phyloP scores from a whole-genome alignment of 2,329 filamentous ascomycete genomes.

The Aspergillus fischeri region DNA sequence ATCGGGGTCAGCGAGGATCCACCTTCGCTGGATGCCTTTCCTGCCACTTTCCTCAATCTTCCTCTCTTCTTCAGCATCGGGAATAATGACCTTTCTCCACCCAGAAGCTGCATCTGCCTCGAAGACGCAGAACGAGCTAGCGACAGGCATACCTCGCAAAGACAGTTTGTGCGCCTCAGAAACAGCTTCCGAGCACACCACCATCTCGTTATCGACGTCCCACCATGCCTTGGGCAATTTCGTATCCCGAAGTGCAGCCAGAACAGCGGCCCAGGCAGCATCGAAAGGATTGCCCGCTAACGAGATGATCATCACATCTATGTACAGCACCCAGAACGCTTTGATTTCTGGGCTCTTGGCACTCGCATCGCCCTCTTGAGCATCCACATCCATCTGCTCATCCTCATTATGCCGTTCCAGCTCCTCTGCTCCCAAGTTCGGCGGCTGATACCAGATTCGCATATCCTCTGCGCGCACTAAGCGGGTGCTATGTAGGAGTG shows the following conservation, averaged over 20 bases:
- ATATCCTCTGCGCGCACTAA: slow-evolving; percentile 66
- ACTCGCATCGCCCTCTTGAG: slow-evolving; percentile 32
- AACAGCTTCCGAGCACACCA: slow-evolving; percentile 67
- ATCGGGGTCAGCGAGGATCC: slow-evolving; percentile 86
- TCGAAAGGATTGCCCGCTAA: slow-evolving; percentile 91
- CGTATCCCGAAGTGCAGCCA: slow-evolving; percentile 76
- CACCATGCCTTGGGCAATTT: slow-evolving; percentile 74
- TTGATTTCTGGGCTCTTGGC: slow-evolving; percentile 54
- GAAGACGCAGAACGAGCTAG: slow-evolving; percentile 76
- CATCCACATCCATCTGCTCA: slow-evolving; percentile 47
- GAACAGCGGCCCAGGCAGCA: slow-evolving; percentile 77
- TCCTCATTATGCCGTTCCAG: slow-evolving; percentile 33
- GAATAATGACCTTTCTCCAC: slow-evolving; percentile 36
- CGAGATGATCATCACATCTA: slow-evolving; percentile 91
- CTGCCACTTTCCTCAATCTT: slow-evolving; percentile 44
- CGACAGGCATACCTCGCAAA: slow-evolving; percentile 65
- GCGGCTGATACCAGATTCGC: slow-evolving; percentile 64
- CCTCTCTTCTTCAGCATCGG: slow-evolving; percentile 28
- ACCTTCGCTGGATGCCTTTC: slow-evolving; percentile 42
- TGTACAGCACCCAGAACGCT: slow-evolving; percentile 92
- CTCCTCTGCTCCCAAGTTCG: slow-evolving; percentile 33
- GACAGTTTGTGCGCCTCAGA: slow-evolving; percentile 53
- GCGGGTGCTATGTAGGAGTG: slow-evolving; percentile 67
- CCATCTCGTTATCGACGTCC: slow-evolving; percentile 74
- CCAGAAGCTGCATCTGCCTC: slow-evolving; percentile 49